Base-by-base conservation (phyloP, 208 protist genomes). In the Lotmaria passim region DNA sequence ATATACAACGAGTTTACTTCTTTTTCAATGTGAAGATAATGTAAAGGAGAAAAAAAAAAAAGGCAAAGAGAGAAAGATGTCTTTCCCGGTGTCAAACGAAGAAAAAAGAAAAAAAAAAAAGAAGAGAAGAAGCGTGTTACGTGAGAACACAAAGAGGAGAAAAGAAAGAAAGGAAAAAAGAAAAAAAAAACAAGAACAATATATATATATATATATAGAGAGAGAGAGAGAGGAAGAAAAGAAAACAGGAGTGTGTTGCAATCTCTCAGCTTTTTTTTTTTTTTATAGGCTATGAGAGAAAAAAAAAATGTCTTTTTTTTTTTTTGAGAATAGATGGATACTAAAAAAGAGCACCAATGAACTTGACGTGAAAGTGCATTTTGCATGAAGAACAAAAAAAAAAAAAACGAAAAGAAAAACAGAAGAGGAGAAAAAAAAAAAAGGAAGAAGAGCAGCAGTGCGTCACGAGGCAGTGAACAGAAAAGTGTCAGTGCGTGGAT, bases 401-500 rank as follows among this genome's bases (percentile, higher is more conserved):
- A n/a, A n/a, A n/a, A 52, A 52, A 52, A 50, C 10, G 47, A 28
- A 12, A 51, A 21, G 24, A 23, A 21, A 23, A 31, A 51, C 31
- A 63, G 30, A 33, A 69, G 47, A 61, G 7, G 31, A 33, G 60
- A 57, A 39, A 73, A 68, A 78, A 28, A 68, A 59, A 68, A n/a
- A n/a, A n/a, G n/a, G n/a, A n/a, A n/a, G n/a, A n/a, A n/a, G n/a
- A n/a, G n/a, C n/a, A n/a, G n/a, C n/a, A n/a, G n/a, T n/a, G n/a
- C n/a, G n/a, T n/a, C n/a, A n/a, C n/a, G n/a, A n/a, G n/a, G n/a
- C n/a, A n/a, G n/a, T n/a, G n/a, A n/a, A n/a, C n/a, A n/a, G n/a
- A n/a, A n/a, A n/a, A n/a, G n/a, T n/a, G n/a, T n/a, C n/a, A n/a
- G n/a, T n/a, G n/a, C n/a, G n/a, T n/a, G n/a, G n/a, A n/a, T n/a